Percentiles rank a stretch among this genome's conserved stretches.
Conservation (phyloP, 257 asterid genomes). For the Echites panduratus region DNA sequence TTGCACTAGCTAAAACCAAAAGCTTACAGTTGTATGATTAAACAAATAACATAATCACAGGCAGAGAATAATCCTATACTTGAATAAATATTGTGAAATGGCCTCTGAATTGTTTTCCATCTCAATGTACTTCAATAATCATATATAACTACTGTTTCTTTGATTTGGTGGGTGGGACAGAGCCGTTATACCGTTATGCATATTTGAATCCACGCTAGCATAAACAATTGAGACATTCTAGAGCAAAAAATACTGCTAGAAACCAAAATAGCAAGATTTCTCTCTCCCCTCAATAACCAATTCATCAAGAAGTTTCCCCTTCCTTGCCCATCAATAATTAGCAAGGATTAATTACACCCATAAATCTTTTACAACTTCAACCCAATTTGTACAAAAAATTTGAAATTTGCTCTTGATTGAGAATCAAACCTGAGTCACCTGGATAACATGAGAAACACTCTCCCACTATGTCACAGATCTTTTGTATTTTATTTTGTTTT, state of each 20-base stretch:
- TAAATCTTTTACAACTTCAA: background rate
- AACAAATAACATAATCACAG: background rate
- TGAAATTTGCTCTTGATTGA: too few relatives aligned
- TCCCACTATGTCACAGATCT: too few relatives aligned
- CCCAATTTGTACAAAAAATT: too few relatives aligned
- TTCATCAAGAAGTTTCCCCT: background rate
- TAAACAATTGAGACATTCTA: background rate
- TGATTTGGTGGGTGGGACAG: constrained; percentile 10
- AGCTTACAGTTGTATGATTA: background rate
- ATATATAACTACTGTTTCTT: background rate
- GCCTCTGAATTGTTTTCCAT: constrained; percentile 4
- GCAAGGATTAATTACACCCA: background rate
- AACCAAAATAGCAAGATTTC: background rate
- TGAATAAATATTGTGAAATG: background rate
- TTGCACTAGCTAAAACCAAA: constrained; percentile 5
- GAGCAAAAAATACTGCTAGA: background rate
- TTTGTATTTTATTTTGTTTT: too few relatives aligned
- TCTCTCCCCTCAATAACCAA: background rate
- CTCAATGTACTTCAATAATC: constrained; percentile 2
- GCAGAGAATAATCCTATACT: constrained; percentile 2
- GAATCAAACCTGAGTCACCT: too few relatives aligned
- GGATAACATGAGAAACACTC: too few relatives aligned
- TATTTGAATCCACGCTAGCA: constrained; percentile 4
- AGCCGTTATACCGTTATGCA: background rate
- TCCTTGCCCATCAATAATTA: background rate